Percentiles rank a stretch among this genome's conserved stretches.
Evolutionary conservation across 2,329 filamentous ascomycete species (phyloP).

Genomic region (Aspergillus spinulosporus): DNA sequence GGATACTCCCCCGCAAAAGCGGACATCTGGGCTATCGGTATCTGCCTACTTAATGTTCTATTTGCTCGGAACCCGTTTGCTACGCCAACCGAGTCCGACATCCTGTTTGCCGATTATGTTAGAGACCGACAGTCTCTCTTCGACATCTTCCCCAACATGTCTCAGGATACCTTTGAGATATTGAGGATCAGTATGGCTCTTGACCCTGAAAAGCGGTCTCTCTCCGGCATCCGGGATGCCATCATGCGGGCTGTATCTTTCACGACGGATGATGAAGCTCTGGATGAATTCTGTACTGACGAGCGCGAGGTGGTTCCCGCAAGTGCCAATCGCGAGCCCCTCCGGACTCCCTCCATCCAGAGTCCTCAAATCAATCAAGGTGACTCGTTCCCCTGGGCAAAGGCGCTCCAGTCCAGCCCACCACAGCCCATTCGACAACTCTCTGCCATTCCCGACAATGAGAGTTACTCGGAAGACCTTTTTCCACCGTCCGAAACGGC

Average conservation of each 20-base stretch:
- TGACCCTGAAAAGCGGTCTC: constrained; percentile 83
- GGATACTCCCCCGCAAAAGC: constrained; percentile 93
- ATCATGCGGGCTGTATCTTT: constrained; percentile 82
- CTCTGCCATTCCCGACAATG: constrained; percentile 77
- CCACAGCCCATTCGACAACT: constrained; percentile 74
- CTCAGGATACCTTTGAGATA: constrained; percentile 94
- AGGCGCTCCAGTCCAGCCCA: constrained; percentile 76
- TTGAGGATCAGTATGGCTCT: constrained; percentile 86
- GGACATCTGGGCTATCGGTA: constrained; percentile 95
- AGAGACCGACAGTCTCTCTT: constrained; percentile 94
- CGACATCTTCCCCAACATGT: constrained; percentile 98
- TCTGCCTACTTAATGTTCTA: constrained; percentile 92
- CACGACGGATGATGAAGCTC: constrained; percentile 85
- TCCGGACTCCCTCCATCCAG: constrained; percentile 92
- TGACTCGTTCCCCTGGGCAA: constrained; percentile 92
- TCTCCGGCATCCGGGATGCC: constrained; percentile 73
- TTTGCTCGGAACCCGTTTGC: constrained; percentile 97
- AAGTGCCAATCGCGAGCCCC: constrained; percentile 84
- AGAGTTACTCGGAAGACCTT: constrained; percentile 79
- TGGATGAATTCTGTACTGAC: constrained; percentile 90
- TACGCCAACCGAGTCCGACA: constrained; percentile 83
- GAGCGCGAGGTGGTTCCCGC: constrained; percentile 76
- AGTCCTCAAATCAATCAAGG: constrained; percentile 74
- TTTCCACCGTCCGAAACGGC: constrained; percentile 73
- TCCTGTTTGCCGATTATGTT: constrained; percentile 88